Conservation (phyloP, 176 grass and related monocot species). For the Leersia perrieri region DNA sequence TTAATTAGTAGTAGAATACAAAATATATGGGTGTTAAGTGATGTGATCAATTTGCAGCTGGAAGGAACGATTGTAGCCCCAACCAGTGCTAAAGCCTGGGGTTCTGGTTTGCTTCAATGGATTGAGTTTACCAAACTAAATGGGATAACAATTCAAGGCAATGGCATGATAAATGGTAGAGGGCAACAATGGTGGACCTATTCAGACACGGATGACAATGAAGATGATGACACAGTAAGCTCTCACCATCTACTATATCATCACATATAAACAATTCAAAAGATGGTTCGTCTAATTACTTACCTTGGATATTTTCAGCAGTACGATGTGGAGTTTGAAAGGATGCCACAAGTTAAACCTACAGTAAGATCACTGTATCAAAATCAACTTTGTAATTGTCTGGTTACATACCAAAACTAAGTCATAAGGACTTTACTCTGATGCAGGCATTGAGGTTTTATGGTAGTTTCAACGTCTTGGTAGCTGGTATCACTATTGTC, state of each 20-base stretch:
- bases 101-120: constrained; percentile 83
- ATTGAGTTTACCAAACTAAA: constrained; percentile 90
- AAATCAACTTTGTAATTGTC: constrained; percentile 14
- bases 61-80: constrained; percentile 89
- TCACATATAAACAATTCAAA: constrained; percentile 23
- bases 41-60: constrained; percentile 47
- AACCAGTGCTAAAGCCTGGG: constrained; percentile 68
- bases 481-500: constrained; percentile 90
- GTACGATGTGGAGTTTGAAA: constrained; percentile 57
- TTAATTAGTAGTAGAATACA: constrained; percentile 1
- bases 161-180: constrained; percentile 77
- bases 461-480: constrained; percentile 84
- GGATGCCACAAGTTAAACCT: constrained; percentile 91
- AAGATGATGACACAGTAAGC: constrained; percentile 61
- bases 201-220: constrained; percentile 47
- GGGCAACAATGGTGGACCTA: constrained; percentile 87
- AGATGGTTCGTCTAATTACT: constrained; percentile 35
- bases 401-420: constrained; percentile 15
- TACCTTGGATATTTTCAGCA: constrained; percentile 40
- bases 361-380: constrained; percentile 60
- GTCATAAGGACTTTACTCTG: constrained; percentile 30
- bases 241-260: constrained; percentile 11
- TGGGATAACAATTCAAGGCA: constrained; percentile 87
- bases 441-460: constrained; percentile 97
- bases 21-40: constrained; percentile 12